Percentiles rank a stretch among this genome's conserved stretches.
Evolutionary conservation across 371 early-diverging fungal species (phyloP).

Genomic region (Lichtheimia ramosa): DNA sequence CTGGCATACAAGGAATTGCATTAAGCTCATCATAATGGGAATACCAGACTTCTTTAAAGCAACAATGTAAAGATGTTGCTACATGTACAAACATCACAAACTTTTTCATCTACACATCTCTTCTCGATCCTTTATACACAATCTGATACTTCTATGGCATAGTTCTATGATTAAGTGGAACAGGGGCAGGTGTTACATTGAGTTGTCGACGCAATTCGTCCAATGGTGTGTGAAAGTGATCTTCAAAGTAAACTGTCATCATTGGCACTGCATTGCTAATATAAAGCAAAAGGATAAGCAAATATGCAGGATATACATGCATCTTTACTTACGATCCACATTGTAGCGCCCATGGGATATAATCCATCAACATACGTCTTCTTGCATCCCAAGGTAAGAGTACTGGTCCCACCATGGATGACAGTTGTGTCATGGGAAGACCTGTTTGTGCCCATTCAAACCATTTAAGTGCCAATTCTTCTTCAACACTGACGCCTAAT

Average conservation of each 20-base stretch:
- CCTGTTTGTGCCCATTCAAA: conserved; percentile 91
- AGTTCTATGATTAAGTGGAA: neutral
- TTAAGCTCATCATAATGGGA: too few species aligned
- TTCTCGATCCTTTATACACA: too few species aligned
- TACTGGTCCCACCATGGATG: conserved; percentile 82
- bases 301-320: too few species aligned
- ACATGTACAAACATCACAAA: too few species aligned
- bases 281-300: neutral
- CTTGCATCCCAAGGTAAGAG: conserved; percentile 62
- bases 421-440: conserved; percentile 85
- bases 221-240: conserved; percentile 71
- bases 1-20: too few species aligned
- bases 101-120: too few species aligned
- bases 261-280: conserved; percentile 61
- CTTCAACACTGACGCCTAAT: conserved; percentile 84
- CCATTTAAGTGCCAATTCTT: conserved; percentile 93
- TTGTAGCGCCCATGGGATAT: conserved; percentile 95
- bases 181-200: conserved; percentile 52
- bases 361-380: conserved; percentile 60
- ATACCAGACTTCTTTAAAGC: too few species aligned
- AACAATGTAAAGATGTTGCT: too few species aligned
- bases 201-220: conserved; percentile 70
- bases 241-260: conserved; percentile 89
- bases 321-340: conserved; percentile 51
- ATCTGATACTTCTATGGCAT: conserved; percentile 3